A percentile compares a stretch with the other conserved stretches of the same genome.
Conservation (phyloP, 2,329 filamentous ascomycete species). For the Gnomoniopsis sp. region DNA sequence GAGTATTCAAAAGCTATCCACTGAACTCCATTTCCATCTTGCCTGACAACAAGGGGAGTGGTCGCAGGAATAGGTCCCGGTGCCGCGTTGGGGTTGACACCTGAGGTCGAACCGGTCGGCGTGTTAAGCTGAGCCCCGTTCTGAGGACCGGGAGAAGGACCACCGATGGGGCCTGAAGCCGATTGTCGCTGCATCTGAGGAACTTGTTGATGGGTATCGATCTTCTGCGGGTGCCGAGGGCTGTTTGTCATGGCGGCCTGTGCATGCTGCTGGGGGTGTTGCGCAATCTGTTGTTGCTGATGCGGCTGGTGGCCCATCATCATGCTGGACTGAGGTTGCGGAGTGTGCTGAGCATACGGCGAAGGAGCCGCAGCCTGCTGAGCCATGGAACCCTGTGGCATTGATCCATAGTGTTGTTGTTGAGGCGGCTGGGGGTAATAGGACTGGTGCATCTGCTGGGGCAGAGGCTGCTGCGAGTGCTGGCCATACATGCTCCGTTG, state of each 20-base stretch:
- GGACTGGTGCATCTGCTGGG: constrained; percentile 58
- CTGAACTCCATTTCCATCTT: constrained; percentile 94
- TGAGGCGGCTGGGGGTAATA: constrained; percentile 63
- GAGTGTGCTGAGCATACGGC: constrained; percentile 60
- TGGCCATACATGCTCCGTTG: constrained; percentile 84
- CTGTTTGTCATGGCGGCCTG: constrained; percentile 57
- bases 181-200: constrained; percentile 58
- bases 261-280: constrained; percentile 56
- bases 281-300: constrained; percentile 52
- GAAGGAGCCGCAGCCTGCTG: constrained; percentile 41
- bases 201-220: constrained; percentile 56
- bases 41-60: constrained; percentile 87
- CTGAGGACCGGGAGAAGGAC: constrained; percentile 16
- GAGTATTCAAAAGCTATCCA: constrained; percentile 99
- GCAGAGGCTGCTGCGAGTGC: constrained; percentile 68
- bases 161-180: constrained; percentile 43
- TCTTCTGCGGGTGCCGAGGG: constrained; percentile 55
- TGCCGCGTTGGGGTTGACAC: constrained; percentile 83
- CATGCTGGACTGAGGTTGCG: constrained; percentile 63
- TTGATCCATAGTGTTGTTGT: constrained; percentile 57
- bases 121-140: constrained; percentile 28
- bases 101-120: constrained; percentile 44
- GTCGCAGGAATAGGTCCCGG: constrained; percentile 96
- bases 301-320: constrained; percentile 61
- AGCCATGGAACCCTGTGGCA: constrained; percentile 53